phyloP scores from a whole-genome alignment of 768 basidiomycete species.

The Ephemerocybe angulata region DNA sequence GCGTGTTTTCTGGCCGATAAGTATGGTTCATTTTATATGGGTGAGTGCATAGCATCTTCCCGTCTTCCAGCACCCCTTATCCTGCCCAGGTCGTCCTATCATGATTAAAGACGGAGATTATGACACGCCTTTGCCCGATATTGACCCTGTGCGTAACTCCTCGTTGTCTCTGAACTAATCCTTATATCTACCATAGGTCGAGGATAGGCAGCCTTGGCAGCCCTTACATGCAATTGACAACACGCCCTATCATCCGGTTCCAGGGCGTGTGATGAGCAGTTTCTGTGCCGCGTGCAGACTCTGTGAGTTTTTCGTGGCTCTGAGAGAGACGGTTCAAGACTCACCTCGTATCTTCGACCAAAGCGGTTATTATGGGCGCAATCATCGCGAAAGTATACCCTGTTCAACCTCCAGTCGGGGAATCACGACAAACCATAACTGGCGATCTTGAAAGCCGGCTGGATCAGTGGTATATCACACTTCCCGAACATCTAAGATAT shows the following conservation, averaged over 20 bases:
- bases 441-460: conserved; percentile 59
- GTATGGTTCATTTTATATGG: conserved; percentile 74
- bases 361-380: conserved; percentile 64
- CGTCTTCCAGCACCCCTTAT: neutral
- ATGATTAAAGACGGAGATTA: conserved; percentile 68
- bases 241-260: conserved; percentile 44
- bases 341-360: neutral
- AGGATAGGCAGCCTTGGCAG: conserved; percentile 56
- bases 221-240: conserved; percentile 38
- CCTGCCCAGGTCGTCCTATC: conserved; percentile 55
- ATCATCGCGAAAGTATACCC: conserved; percentile 71
- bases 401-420: conserved; percentile 46
- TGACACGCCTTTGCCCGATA: conserved; percentile 59
- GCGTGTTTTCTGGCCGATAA: conserved; percentile 67
- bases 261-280: conserved; percentile 46
- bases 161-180: neutral
- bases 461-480: conserved; percentile 69
- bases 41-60: conserved; percentile 28
- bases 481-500: conserved; percentile 62
- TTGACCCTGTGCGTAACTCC: conserved; percentile 43
- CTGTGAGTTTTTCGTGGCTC: conserved; percentile 36
- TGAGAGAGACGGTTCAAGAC: neutral
- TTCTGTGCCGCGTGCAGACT: conserved; percentile 56
- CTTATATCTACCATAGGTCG: conserved; percentile 39
- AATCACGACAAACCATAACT: conserved; percentile 47